Percentiles rank a stretch among this genome's conserved stretches.
Evolutionary conservation across 1,284 basidiomycete species (phyloP).

Genomic region (Quambalaria eucalypti): DNA sequence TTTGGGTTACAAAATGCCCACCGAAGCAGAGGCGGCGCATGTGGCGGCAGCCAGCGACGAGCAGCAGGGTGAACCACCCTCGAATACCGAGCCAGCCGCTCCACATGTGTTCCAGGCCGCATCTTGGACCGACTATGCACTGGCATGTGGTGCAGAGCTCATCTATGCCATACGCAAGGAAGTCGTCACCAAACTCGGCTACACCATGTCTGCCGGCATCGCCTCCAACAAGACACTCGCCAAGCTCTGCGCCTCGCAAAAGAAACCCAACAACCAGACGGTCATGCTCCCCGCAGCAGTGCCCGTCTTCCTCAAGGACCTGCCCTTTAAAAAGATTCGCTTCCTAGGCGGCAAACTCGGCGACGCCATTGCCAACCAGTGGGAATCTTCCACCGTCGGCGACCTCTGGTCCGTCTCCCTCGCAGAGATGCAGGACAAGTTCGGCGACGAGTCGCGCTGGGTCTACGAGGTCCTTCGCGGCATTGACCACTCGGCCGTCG

Average conservation of each 20-base stretch:
- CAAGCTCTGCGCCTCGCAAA: slow-evolving; percentile 57
- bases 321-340: slow-evolving; percentile 56
- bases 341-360: slow-evolving; percentile 93
- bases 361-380: slow-evolving; percentile 72
- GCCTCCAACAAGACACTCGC: slow-evolving; percentile 87
- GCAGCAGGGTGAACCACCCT: slow-evolving; percentile 3
- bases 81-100: neutral
- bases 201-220: slow-evolving; percentile 87
- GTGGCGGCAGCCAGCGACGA: slow-evolving; percentile 24
- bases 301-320: slow-evolving; percentile 24
- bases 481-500: slow-evolving; percentile 81
- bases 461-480: slow-evolving; percentile 75
- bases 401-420: slow-evolving; percentile 55
- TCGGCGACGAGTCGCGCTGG: slow-evolving; percentile 65
- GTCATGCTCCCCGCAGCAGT: slow-evolving; percentile 30
- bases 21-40: slow-evolving; percentile 35
- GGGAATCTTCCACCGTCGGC: slow-evolving; percentile 68
- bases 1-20: slow-evolving; percentile 63
- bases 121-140: slow-evolving; percentile 85
- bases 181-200: slow-evolving; percentile 67
- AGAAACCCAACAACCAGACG: slow-evolving; percentile 40
- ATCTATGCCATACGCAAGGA: slow-evolving; percentile 68
- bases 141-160: slow-evolving; percentile 78
- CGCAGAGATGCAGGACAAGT: slow-evolving; percentile 73
- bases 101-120: neutral